phyloP scores from a whole-genome alignment of 192 early-diverging fungal species.

The Umbelopsis vinacea region DNA sequence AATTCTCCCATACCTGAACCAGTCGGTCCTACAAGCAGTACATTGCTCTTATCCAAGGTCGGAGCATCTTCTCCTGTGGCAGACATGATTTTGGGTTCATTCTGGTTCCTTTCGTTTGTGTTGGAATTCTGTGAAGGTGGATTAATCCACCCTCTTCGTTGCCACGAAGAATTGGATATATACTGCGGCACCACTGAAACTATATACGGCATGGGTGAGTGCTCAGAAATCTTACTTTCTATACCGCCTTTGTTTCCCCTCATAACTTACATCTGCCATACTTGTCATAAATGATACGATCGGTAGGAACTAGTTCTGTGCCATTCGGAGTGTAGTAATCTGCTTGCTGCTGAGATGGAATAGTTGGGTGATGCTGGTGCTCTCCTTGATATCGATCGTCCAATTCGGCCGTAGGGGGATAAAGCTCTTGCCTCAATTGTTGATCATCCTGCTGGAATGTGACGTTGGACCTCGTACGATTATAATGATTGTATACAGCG shows the following conservation, averaged over 20 bases:
- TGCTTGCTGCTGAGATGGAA: conserved; percentile 7
- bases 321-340: conserved; percentile 24
- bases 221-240: neutral
- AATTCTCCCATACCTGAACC: conserved; percentile 64
- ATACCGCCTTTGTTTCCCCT: neutral
- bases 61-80: conserved; percentile 36
- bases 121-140: conserved; percentile 28
- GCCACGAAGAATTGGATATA: conserved; percentile 10
- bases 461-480: conserved; percentile 72
- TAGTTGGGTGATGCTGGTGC: conserved; percentile 21
- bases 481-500: conserved; percentile 88
- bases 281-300: conserved; percentile 15
- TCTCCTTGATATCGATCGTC: conserved; percentile 30
- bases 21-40: conserved; percentile 84
- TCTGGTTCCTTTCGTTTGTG: neutral
- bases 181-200: conserved; percentile 18
- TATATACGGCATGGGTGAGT: neutral
- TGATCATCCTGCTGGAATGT: conserved; percentile 51
- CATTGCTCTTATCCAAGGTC: conserved; percentile 89
- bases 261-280: conserved; percentile 8
- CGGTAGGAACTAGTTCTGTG: conserved; percentile 2
- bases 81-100: neutral
- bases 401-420: conserved; percentile 13
- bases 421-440: neutral
- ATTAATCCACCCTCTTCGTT: conserved; percentile 37